Evolutionary conservation across 768 basidiomycete genomes (phyloP).

Genomic region (Suillus fuscotomentosus): DNA sequence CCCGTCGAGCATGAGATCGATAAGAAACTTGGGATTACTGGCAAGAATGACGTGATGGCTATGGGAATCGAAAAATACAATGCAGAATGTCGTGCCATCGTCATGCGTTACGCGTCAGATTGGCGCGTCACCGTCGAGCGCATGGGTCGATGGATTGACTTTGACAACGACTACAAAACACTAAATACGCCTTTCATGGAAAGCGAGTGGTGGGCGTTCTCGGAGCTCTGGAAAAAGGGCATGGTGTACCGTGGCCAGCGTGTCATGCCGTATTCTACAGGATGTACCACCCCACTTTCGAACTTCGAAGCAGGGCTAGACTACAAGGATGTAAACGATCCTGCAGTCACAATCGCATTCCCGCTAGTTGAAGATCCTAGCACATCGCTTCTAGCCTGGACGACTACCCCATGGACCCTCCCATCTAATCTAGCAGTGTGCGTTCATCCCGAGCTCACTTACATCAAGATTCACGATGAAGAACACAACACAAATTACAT

Average conservation of each 20-base stretch:
- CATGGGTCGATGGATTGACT: constrained; percentile 99
- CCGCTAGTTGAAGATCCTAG: constrained; percentile 89
- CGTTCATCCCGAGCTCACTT: constrained; percentile 93
- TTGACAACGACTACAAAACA: constrained; percentile 99
- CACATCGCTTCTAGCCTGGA: constrained; percentile 94
- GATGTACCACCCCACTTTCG: constrained; percentile 91
- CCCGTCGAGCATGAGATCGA: constrained; percentile 99
- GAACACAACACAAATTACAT: constrained; percentile 88
- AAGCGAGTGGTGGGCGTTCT: constrained; percentile 98
- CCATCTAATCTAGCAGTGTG: constrained; percentile 95
- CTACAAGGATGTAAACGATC: constrained; percentile 93
- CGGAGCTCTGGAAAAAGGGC: constrained; percentile 87
- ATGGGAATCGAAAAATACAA: constrained; percentile 99
- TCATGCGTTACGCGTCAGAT: constrained; percentile 94
- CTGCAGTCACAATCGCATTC: constrained; percentile 92
- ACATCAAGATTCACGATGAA: constrained; percentile 94
- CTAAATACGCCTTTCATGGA: constrained; percentile 95
- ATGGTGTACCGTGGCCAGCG: constrained; percentile 90
- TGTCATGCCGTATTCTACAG: constrained; percentile 99
- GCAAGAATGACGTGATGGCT: constrained; percentile 88
- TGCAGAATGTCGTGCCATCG: constrained; percentile 92
- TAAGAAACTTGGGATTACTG: constrained; percentile 89
- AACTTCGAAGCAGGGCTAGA: constrained; percentile 96
- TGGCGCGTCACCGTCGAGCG: constrained; percentile 96
- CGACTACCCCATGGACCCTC: constrained; percentile 98